Base-by-base conservation (phyloP, 768 basidiomycete species). In the Heimioporus sp. region DNA sequence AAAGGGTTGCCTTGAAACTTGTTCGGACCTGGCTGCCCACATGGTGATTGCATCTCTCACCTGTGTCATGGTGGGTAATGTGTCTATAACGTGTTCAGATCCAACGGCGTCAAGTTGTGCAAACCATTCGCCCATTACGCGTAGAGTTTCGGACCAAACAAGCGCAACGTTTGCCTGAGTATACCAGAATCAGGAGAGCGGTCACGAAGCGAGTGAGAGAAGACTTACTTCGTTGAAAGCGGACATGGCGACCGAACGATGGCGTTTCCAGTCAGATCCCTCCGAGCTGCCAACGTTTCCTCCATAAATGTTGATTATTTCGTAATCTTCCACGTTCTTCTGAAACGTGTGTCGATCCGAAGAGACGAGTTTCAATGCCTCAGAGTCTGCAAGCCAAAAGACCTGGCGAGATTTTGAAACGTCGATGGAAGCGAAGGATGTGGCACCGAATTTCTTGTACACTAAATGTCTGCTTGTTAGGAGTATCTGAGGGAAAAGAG, bases 151-250 rank as follows among this genome's bases (percentile, higher is more conserved):
- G 16, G 63, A 59, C 80, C 79, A 80, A 5, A 77, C 78, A n/a
- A 80, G 65, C 7, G 75, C 72, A 49, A 74, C 68, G 34, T 80
- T 77, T 13, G 72, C 69, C 78, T 80, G 48, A 30, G 2, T 24
- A 11, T 2, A 35, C 8, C 2, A 30, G 34, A 0, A 24, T 59
- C 20, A 51, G 35, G 16, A 12, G 16, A 35, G 16, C 7, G 6
- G 15, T 13, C 16, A 16, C 16, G 15, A 35, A 13, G 35, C 35
- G 21, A 13, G 15, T 10, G 15, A n/a, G 38, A 17, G 21, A 11
- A 21, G 15, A 41, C 62, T 43, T 49, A 67, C 79, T 64, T 80
- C 80, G 42, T 72, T 78, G 62, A 81, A 81, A 1, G 80, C 80
- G 12, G 76, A 72, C 48, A 75, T 78, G 19, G 76, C 66, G 1